Base-by-base conservation (phyloP, 176 grass and related monocot species). In the Pontederia crassipes region DNA sequence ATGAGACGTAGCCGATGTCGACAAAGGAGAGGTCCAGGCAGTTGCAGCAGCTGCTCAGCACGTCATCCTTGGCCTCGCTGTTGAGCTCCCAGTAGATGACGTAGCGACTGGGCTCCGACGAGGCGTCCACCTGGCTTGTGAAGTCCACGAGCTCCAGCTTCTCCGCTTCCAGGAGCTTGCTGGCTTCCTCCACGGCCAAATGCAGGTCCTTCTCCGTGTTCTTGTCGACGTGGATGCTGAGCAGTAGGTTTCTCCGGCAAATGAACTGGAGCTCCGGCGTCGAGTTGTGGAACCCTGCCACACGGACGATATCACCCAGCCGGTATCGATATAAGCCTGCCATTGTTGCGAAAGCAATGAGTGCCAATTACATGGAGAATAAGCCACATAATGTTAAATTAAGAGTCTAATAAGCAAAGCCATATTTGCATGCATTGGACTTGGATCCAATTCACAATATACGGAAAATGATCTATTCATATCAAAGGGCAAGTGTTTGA, bases 141-240 rank as follows among this genome's bases (percentile, higher is more conserved):
- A 99, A 99, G 59, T 99, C 94, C 10, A 93, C 79, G 0, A 99
- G 48, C 24, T 99, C 88, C 12, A 99, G 64, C 69, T 99, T 99
- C 28, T 99, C 94, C 12, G 62, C 88, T n/a, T 83, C 85, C 67
- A 99, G 63, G 26, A 89, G 77, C 72, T 93, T 99, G 0, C 61
- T 32, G 51, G 88, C 85, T 26, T 72, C 88, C 72, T 99, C 94
- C 2, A 89, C 88, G 4, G 94, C 85, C 48, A 99, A 20, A 67
- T 93, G 88, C 17, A 99, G 88, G 65, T 99, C 94, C 75, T 93
- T 86, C 69, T 99, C 94, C 0, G 94, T 99, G 78, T 99, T 99
- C 80, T 99, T 99, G 80, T 99, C 94, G 0, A 99, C 89, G 72
- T 89, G 86, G 80, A 99, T 86, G 71, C 84, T 93, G 65, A 99